Evolutionary conservation across 164 flowering plant genomes (phyloP).

Genomic region (Macadamia integrifolia): DNA sequence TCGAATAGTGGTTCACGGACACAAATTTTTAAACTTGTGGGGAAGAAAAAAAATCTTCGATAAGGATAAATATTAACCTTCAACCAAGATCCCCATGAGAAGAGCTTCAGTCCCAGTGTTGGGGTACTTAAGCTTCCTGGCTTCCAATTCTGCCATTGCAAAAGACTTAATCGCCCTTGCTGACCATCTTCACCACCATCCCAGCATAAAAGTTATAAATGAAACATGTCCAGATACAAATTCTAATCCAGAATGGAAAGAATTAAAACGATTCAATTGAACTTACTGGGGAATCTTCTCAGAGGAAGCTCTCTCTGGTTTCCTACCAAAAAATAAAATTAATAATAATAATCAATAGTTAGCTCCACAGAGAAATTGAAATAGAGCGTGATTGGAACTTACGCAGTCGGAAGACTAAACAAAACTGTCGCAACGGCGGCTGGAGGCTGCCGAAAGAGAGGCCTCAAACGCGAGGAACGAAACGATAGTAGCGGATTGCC

Average conservation of each 20-base stretch:
- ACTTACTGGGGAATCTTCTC: conserved; percentile 52
- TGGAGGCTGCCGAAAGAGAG: conserved; percentile 14
- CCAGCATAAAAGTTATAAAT: not conserved
- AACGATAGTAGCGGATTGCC: conserved; percentile 28
- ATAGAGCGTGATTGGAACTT: conserved; percentile 11
- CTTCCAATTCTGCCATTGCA: conserved; percentile 50
- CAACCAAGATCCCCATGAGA: conserved; percentile 52
- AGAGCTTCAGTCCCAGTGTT: conserved; percentile 77
- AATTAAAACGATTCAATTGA: not conserved
- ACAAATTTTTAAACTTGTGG: too few species aligned
- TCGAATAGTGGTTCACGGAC: too few species aligned
- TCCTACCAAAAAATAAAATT: conserved; percentile 32
- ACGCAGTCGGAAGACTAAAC: conserved; percentile 39
- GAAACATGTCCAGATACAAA: not conserved
- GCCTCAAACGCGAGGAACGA: conserved; percentile 5
- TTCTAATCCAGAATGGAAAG: not conserved
- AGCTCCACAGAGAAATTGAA: not conserved
- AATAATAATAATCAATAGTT: too few species aligned
- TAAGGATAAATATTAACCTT: conserved; percentile 44
- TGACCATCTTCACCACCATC: conserved; percentile 29
- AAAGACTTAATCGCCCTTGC: conserved; percentile 43
- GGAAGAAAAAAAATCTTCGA: not conserved
- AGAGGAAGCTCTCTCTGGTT: conserved; percentile 31
- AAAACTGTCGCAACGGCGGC: conserved; percentile 16
- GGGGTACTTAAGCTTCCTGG: conserved; percentile 64